Conservation (phyloP, 768 basidiomycete species). For the Suillus brevipes region DNA sequence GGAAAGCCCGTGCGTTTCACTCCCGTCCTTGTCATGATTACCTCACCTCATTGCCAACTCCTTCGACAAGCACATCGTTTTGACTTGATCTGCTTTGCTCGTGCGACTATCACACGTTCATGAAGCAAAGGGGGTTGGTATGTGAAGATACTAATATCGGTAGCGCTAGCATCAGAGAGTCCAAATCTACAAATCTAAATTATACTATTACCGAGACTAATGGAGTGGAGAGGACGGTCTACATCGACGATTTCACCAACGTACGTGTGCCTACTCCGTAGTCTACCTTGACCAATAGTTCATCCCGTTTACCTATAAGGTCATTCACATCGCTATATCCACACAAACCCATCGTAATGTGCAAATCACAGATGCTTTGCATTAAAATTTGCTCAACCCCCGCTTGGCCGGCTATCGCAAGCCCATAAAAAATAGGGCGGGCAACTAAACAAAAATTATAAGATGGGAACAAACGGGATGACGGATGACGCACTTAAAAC, state of each 20-base stretch:
- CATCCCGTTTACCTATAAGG: conserved; percentile 37
- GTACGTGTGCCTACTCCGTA: conserved; percentile 16
- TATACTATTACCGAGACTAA: neutral
- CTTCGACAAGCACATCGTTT: neutral
- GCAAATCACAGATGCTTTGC: conserved; percentile 42
- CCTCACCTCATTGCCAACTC: neutral
- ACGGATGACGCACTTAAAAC: conserved; percentile 39
- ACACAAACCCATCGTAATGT: conserved; percentile 44
- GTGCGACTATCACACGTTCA: neutral
- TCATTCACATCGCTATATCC: conserved; percentile 40
- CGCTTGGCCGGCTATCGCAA: conserved; percentile 46
- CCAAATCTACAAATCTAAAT: neutral
- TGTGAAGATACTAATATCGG: neutral
- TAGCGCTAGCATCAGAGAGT: neutral
- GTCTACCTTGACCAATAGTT: conserved; percentile 36
- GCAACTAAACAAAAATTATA: conserved; percentile 29
- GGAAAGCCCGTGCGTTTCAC: neutral
- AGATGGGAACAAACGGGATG: neutral
- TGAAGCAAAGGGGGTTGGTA: neutral
- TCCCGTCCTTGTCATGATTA: neutral
- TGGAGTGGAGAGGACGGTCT: neutral
- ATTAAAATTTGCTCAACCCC: conserved; percentile 52
- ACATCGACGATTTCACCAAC: neutral
- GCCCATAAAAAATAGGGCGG: conserved; percentile 47
- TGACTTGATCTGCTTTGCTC: neutral